These are phyloP conservation scores for Nakazawaea ishiwadae DNA, from an alignment of 805 yeast genomes.

Conservation along the genomic window DNA sequence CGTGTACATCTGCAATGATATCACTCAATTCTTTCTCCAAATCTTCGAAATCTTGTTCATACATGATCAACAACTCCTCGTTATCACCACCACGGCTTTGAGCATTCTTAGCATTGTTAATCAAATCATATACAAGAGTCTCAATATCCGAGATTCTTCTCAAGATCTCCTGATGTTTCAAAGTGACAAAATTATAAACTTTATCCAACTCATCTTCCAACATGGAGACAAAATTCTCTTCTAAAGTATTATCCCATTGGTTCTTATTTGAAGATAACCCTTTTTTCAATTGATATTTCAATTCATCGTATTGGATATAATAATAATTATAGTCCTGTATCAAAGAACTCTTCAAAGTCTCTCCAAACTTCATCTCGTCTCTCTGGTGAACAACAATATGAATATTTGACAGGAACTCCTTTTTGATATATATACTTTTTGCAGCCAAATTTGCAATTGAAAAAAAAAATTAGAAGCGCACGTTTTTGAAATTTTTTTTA, in stretches of 20 bases:
- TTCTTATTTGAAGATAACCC: conserved; percentile 51
- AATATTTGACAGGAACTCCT: too few relatives aligned
- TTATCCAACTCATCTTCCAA: conserved; percentile 87
- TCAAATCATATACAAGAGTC: conserved; percentile 55
- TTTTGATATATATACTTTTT: too few relatives aligned
- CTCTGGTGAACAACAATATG: too few relatives aligned
- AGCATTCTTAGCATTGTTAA: conserved; percentile 40
- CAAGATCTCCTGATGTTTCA: conserved; percentile 79
- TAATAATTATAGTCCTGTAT: conserved; percentile 89
- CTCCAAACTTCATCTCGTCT: conserved; percentile 84
- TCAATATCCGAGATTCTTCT: conserved; percentile 84
- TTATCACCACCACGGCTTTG: conserved; percentile 23
- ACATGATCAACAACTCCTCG: conserved; percentile 28
- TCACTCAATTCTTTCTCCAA: conserved; percentile 59
- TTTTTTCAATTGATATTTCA: conserved; percentile 75
- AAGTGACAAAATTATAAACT: conserved; percentile 85
- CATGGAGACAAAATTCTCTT: conserved; percentile 71
- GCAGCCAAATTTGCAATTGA: too few relatives aligned
- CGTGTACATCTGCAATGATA: conserved; percentile 95
- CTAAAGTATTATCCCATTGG: conserved; percentile 72
- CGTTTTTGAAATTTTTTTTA: too few relatives aligned
- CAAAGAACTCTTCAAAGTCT: conserved; percentile 81
- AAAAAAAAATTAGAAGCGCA: too few relatives aligned
- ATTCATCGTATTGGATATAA: conserved; percentile 87
- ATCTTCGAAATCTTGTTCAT: conserved; percentile 66